A percentile compares a stretch with the other conserved stretches of the same genome.
Conservation (phyloP, 257 asterid genomes). For the Pogostemon cablin region DNA sequence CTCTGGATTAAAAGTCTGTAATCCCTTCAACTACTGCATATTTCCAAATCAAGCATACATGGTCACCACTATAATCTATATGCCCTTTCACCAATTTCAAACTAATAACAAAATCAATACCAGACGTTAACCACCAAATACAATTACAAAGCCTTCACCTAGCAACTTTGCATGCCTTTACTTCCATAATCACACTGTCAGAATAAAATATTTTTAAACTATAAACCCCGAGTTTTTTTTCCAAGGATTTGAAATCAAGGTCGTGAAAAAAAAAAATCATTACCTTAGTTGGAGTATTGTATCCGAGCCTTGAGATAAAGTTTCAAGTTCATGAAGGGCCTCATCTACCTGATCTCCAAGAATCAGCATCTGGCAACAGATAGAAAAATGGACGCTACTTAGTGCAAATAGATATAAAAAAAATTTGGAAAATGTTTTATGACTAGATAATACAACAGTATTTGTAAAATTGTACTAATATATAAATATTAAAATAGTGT, state of each 20-base stretch:
- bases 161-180: conserved; percentile 1
- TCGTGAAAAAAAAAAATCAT: conserved; percentile 18
- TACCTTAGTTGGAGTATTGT: conserved; percentile 69
- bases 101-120: neutral
- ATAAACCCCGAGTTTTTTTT: neutral
- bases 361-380: conserved; percentile 62
- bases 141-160: conserved; percentile 9
- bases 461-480: neutral
- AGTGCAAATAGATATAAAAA: conserved; percentile 28
- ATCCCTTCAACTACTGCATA: neutral
- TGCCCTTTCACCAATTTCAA: neutral
- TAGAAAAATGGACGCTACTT: conserved; percentile 20
- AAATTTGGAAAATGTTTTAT: neutral
- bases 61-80: neutral
- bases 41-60: neutral
- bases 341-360: conserved; percentile 86
- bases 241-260: conserved; percentile 24
- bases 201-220: neutral
- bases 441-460: conserved; percentile 2
- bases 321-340: conserved; percentile 73
- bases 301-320: conserved; percentile 43
- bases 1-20: neutral
- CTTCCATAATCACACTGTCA: neutral
- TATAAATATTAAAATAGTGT: neutral
- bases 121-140: conserved; percentile 8